Conservation (phyloP, 83 land plant genomes). For the Thuja plicata region DNA sequence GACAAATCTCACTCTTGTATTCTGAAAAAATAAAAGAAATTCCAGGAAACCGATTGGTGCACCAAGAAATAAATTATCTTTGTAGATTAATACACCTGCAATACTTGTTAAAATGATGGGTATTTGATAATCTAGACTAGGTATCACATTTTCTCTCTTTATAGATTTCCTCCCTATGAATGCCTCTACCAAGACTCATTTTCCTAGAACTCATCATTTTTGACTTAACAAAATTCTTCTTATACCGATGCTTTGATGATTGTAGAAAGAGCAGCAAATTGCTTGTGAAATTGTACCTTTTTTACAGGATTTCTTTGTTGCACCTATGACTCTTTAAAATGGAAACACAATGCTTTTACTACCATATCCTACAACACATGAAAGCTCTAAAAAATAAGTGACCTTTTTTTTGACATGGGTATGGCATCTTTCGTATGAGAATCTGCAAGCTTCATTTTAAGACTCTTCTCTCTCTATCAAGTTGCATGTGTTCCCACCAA, state of each 20-base stretch:
- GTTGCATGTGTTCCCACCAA: no score
- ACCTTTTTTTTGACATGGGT: no score
- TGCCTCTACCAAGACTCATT: not conserved
- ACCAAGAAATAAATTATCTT: slow-evolving; percentile 70
- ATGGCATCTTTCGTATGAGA: no score
- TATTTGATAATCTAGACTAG: slow-evolving; percentile 81
- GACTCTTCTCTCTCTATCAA: no score
- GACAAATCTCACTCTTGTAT: no score
- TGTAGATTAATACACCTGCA: slow-evolving; percentile 71
- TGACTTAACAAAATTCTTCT: not conserved
- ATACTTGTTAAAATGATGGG: slow-evolving; percentile 65
- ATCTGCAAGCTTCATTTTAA: no score
- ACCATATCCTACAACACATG: no score
- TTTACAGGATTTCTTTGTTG: not conserved
- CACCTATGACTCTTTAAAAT: no score
- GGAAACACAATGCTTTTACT: no score
- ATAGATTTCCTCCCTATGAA: slow-evolving; percentile 33
- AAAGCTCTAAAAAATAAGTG: no score
- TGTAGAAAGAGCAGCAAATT: not conserved
- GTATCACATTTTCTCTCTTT: slow-evolving; percentile 67
- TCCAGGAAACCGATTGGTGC: slow-evolving; percentile 89
- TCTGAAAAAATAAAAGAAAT: slow-evolving; percentile 54
- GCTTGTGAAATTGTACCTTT: not conserved
- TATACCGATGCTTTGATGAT: not conserved
- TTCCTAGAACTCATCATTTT: not conserved